Base-by-base conservation (phyloP, 1,284 basidiomycete genomes). In the Trichosporon inkin region DNA sequence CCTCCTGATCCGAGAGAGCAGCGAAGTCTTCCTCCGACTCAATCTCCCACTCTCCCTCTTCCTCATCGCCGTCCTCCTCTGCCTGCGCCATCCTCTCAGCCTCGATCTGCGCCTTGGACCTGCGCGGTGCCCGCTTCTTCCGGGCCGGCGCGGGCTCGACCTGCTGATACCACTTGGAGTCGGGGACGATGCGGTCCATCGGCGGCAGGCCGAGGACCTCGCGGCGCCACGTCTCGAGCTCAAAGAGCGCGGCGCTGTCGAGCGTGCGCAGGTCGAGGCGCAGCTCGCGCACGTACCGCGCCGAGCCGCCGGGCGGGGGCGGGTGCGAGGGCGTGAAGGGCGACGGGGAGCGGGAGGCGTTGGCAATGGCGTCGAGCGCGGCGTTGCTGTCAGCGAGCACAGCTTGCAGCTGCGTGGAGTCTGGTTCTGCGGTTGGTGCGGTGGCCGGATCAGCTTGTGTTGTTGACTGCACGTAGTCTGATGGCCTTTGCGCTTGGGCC, bases 161-260 rank as follows among this genome's bases (percentile, higher is more conserved):
- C 44, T 54, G 55, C 39, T 55, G 32, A 54, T 66, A 68, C 64
- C 64, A 66, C 8, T 61, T 66, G 1, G 59, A 62, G 38, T 57
- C 53, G 6, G 71, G 71, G 32, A 57, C 56, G n/a, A 64, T 57
- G 58, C 67, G 60, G 35, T 62, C 64, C 19, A 71, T 56, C 17
- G 64, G 67, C 17, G 62, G 60, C 11, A 75, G 49, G 7, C 64
- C 65, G 10, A 75, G 55, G 1, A 62, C 47, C 49, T 71, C 63
- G 14, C 74, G 62, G 14, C 74, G 64, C 74, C 74, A 76, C 10
- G 60, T 61, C 53, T 76, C 74, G 13, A 76, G 64, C 1, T 67
- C 63, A 54, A 73, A 73, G 16, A 76, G 63, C 3, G 73, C 72
- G 0, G 69, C 68, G 0, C 72, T 64, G 47, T 74, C 71, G 10